A percentile compares a stretch with the other conserved stretches of the same genome.
These are phyloP conservation scores for Lepiota brunneoincarnata DNA, from an alignment of 768 basidiomycete genomes.

Conservation along the genomic window DNA sequence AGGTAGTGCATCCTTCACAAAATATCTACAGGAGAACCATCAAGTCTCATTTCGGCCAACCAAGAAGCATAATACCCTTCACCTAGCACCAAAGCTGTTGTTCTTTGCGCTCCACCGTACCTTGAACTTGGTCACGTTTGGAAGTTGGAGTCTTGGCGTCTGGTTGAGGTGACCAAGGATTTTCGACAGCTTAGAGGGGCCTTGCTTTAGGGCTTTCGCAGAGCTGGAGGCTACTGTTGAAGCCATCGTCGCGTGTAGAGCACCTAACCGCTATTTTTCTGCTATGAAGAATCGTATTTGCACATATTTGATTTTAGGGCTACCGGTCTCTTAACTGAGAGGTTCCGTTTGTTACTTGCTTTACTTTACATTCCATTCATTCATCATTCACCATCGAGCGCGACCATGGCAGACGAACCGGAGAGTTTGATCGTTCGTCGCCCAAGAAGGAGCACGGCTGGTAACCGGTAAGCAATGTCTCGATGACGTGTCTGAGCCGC, in stretches of 20 bases:
- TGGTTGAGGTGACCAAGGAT: conserved; percentile 50
- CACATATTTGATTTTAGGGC: conserved; percentile 3
- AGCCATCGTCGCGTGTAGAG: conserved; percentile 9
- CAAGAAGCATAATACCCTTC: conserved; percentile 18
- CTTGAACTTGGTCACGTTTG: conserved; percentile 47
- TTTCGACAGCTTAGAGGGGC: conserved; percentile 39
- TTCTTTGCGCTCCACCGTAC: conserved; percentile 59
- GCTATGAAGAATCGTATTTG: conserved; percentile 11
- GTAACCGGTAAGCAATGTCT: conserved; percentile 55
- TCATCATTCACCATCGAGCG: neutral
- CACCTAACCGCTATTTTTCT: too few relatives aligned
- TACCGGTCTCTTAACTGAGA: neutral
- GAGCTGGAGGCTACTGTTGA: neutral
- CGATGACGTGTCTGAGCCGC: neutral
- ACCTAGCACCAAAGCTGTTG: conserved; percentile 79
- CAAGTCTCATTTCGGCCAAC: neutral
- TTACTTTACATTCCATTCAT: neutral
- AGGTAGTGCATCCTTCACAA: conserved; percentile 75
- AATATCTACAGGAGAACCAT: conserved; percentile 47
- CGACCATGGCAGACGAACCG: neutral
- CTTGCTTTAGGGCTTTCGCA: conserved; percentile 14
- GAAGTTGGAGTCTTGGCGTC: conserved; percentile 48
- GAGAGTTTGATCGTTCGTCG: conserved; percentile 57
- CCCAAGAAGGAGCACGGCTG: conserved; percentile 70
- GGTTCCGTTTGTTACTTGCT: too few relatives aligned